Percentiles rank a stretch among this genome's conserved stretches.
Conservation (phyloP, 2,329 filamentous ascomycete species). For the Diaporthe sp. region DNA sequence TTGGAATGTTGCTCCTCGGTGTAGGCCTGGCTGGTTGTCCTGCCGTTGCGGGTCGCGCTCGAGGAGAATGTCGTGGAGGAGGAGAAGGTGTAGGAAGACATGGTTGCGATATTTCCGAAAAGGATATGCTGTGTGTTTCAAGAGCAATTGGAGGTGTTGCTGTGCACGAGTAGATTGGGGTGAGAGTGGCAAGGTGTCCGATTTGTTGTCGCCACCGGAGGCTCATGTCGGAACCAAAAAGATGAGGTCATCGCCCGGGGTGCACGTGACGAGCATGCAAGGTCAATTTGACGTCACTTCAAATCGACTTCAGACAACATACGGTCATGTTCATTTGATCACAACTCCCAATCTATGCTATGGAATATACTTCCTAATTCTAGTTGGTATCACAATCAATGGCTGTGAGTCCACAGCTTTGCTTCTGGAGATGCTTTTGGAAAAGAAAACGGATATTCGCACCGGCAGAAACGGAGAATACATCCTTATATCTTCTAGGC, state of each 20-base stretch:
- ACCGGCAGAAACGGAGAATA: no score
- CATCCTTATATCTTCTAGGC: no score
- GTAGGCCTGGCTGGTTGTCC: constrained; percentile 28
- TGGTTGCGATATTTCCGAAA: not conserved
- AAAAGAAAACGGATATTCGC: no score
- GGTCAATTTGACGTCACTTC: constrained; percentile 21
- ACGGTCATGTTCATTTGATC: not conserved
- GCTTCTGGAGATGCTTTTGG: no score
- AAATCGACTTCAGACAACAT: not conserved
- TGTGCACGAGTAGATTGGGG: not conserved
- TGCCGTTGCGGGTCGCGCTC: constrained; percentile 4
- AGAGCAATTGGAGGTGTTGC: no score
- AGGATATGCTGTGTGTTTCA: no score
- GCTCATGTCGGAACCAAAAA: not conserved
- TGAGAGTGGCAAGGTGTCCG: not conserved
- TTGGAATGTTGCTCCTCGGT: constrained; percentile 33
- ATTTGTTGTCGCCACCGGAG: not conserved
- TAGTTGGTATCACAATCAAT: no score
- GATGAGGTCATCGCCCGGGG: constrained; percentile 29
- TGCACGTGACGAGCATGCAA: constrained; percentile 3
- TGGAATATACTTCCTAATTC: no score
- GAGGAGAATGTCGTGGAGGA: constrained; percentile 28
- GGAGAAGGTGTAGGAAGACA: constrained; percentile 34
- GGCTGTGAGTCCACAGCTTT: no score
- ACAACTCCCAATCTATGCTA: no score